Percentiles rank a stretch among this genome's conserved stretches.
Evolutionary conservation across 805 yeast species (phyloP).

Genomic region (Wickerhamiella vanderwaltii): DNA sequence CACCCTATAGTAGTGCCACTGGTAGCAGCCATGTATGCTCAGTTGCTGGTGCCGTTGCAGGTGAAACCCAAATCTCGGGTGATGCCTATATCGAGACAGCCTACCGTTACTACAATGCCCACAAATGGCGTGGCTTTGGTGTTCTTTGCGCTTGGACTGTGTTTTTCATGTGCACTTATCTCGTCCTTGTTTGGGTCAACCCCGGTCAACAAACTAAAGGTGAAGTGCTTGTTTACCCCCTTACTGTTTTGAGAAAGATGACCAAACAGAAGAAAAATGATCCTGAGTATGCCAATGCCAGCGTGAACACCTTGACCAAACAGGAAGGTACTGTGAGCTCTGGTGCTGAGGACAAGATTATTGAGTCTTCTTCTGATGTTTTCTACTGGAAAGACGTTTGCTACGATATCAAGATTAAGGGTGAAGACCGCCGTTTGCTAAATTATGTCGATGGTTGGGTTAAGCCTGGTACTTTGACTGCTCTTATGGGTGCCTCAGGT

Average conservation of each 20-base stretch:
- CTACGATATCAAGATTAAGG: constrained; percentile 40
- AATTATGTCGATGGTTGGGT: constrained; percentile 56
- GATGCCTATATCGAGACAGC: constrained; percentile 39
- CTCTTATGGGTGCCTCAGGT: constrained; percentile 78
- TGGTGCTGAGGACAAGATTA: constrained; percentile 20
- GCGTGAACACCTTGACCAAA: constrained; percentile 21
- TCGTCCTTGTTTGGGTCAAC: constrained; percentile 23
- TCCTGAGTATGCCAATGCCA: background rate
- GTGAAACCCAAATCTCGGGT: constrained; percentile 44
- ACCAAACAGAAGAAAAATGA: background rate
- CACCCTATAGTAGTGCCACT: constrained; percentile 37
- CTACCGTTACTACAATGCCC: constrained; percentile 41
- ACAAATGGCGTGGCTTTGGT: constrained; percentile 77
- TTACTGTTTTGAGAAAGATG: constrained; percentile 15
- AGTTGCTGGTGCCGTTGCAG: constrained; percentile 47
- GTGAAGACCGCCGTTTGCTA: constrained; percentile 30
- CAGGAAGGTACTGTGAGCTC: constrained; percentile 19
- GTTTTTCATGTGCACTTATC: constrained; percentile 31
- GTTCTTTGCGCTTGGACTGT: constrained; percentile 42
- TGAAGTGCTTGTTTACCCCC: constrained; percentile 25
- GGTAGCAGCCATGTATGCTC: constrained; percentile 41
- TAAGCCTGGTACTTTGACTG: constrained; percentile 70
- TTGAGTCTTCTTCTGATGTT: constrained; percentile 34
- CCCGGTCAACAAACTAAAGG: constrained; percentile 27
- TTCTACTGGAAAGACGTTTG: constrained; percentile 53